Evolutionary conservation across 2,329 filamentous ascomycete genomes (phyloP).

Genomic region (Trichoderma sp.): DNA sequence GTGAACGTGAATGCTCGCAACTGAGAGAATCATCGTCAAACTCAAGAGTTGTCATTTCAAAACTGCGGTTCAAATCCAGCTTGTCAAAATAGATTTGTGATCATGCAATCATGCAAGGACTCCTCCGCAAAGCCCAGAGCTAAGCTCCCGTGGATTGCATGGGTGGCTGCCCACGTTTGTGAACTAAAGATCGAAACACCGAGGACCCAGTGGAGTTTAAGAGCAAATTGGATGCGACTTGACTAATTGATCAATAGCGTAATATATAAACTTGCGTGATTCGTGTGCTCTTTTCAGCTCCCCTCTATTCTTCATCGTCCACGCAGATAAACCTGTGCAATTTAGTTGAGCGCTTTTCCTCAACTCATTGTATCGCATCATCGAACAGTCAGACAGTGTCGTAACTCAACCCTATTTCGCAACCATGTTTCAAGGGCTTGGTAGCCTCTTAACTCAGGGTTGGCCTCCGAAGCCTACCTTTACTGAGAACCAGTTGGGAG

Average conservation of each 20-base stretch:
- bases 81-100: background rate
- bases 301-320: background rate
- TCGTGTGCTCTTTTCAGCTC: background rate
- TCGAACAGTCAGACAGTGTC: background rate
- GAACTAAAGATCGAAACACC: background rate
- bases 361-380: background rate
- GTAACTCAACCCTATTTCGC: background rate
- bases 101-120: background rate
- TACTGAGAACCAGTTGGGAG: conserved; percentile 63
- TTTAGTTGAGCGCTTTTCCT: background rate
- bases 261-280: background rate
- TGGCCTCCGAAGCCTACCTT: conserved; percentile 27
- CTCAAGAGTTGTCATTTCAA: background rate
- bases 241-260: background rate
- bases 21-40: background rate
- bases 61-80: background rate
- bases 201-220: background rate
- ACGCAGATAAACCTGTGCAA: background rate
- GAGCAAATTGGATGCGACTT: background rate
- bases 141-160: background rate
- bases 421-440: background rate
- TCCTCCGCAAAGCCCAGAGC: background rate
- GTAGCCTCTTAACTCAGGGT: conserved; percentile 13
- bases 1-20: background rate
- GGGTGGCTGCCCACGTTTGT: background rate